Evolutionary conservation across 768 basidiomycete genomes (phyloP).

Genomic region (Chlorophyllum brunneum): DNA sequence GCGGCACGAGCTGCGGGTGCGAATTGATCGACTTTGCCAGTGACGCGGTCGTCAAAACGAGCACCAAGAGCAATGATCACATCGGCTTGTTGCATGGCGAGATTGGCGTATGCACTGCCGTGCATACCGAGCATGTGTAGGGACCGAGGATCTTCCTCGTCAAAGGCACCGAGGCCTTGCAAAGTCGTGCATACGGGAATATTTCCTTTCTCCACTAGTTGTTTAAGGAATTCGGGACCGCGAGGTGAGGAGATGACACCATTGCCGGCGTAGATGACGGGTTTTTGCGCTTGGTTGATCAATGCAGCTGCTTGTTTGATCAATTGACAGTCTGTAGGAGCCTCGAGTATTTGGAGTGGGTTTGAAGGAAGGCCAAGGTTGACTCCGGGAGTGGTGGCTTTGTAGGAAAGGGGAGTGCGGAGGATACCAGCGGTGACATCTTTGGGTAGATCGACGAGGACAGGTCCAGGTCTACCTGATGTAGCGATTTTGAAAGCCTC

Average conservation of each 20-base stretch:
- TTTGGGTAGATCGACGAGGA: conserved; percentile 98
- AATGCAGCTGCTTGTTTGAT: conserved; percentile 83
- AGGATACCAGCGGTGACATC: conserved; percentile 95
- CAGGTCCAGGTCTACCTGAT: conserved; percentile 94
- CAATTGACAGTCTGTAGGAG: conserved; percentile 57
- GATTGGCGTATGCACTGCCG: conserved; percentile 93
- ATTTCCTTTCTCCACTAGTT: conserved; percentile 80
- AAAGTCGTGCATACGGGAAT: conserved; percentile 97
- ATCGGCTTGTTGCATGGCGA: conserved; percentile 97
- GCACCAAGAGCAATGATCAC: conserved; percentile 96
- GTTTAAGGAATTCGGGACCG: conserved; percentile 77
- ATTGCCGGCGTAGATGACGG: conserved; percentile 90
- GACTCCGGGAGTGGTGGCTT: conserved; percentile 78
- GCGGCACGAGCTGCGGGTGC: conserved; percentile 90
- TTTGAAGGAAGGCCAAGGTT: conserved; percentile 71
- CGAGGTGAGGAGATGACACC: conserved; percentile 80
- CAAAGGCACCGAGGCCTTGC: conserved; percentile 93
- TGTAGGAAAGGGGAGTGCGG: conserved; percentile 79
- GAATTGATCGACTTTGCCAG: conserved; percentile 84
- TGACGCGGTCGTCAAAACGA: conserved; percentile 97
- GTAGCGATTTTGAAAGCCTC: conserved; percentile 99
- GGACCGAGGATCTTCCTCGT: conserved; percentile 82
- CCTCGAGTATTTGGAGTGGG: conserved; percentile 56
- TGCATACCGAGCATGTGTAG: conserved; percentile 99
- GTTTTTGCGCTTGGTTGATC: conserved; percentile 89